phyloP scores from a whole-genome alignment of 192 early-diverging fungal genomes.

The Gorgonomyces haynaldii region DNA sequence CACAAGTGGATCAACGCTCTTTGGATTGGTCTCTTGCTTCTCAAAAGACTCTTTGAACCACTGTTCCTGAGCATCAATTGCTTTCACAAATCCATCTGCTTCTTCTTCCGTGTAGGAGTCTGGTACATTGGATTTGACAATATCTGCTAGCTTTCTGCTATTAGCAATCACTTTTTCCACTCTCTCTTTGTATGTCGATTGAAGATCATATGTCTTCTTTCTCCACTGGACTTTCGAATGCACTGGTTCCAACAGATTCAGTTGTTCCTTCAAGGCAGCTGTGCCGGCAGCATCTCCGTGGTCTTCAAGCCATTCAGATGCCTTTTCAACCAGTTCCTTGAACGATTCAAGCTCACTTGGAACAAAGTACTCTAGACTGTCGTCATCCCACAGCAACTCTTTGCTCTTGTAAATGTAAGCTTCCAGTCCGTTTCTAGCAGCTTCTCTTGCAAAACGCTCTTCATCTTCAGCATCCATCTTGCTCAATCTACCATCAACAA shows the following conservation, averaged over 20 bases:
- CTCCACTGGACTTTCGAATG: slow-evolving; percentile 34
- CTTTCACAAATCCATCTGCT: slow-evolving; percentile 22
- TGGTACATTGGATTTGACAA: not conserved
- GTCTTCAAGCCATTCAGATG: slow-evolving; percentile 79
- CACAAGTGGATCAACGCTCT: slow-evolving; percentile 57
- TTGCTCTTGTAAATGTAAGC: slow-evolving; percentile 77
- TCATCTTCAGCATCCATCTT: slow-evolving; percentile 66
- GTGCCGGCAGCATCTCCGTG: slow-evolving; percentile 54
- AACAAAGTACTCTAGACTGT: slow-evolving; percentile 52
- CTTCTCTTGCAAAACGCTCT: slow-evolving; percentile 58
- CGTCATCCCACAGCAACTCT: slow-evolving; percentile 71
- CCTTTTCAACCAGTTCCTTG: slow-evolving; percentile 35
- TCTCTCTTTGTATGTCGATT: slow-evolving; percentile 18
- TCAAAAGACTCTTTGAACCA: slow-evolving; percentile 55
- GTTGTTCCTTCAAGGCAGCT: slow-evolving; percentile 23
- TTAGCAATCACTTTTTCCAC: slow-evolving; percentile 1
- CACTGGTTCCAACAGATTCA: slow-evolving; percentile 26
- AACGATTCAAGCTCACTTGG: slow-evolving; percentile 59
- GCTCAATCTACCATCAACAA: slow-evolving; percentile 29
- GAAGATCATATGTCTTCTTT: slow-evolving; percentile 37
- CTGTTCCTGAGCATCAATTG: slow-evolving; percentile 37
- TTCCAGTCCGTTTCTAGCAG: slow-evolving; percentile 80
- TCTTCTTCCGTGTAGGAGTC: slow-evolving; percentile 6
- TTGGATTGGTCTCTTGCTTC: slow-evolving; percentile 43
- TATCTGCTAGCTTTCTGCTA: not conserved